Evolutionary conservation across 2,329 filamentous ascomycete species (phyloP).

Genomic region (Nemania bipapillata): DNA sequence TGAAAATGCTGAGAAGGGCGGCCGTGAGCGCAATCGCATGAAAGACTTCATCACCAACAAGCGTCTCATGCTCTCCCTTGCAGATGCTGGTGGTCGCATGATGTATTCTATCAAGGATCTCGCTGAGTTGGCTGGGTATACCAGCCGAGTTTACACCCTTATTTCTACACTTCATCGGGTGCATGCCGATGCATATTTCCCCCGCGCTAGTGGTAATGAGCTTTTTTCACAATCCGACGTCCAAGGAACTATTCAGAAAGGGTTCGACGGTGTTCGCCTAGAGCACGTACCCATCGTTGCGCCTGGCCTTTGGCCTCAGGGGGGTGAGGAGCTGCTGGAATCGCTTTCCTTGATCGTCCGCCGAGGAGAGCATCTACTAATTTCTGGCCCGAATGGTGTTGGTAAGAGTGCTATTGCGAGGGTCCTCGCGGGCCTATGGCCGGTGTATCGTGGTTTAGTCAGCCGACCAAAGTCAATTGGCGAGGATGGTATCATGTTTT

Average conservation of each 20-base stretch:
- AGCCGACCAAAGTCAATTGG: conserved; percentile 83
- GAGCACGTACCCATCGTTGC: conserved; percentile 94
- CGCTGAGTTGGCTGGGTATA: conserved; percentile 94
- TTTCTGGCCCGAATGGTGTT: conserved; percentile 93
- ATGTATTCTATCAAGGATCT: conserved; percentile 99
- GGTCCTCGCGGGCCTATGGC: conserved; percentile 92
- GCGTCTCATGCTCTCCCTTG: conserved; percentile 94
- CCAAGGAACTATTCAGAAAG: conserved; percentile 92
- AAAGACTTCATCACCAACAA: conserved; percentile 99
- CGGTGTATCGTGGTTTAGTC: conserved; percentile 89
- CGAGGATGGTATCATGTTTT: conserved; percentile 96
- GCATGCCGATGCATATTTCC: conserved; percentile 87
- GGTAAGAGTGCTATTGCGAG: conserved; percentile 91
- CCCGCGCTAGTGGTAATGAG: conserved; percentile 74
- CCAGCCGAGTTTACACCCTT: conserved; percentile 92
- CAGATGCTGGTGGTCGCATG: conserved; percentile 95
- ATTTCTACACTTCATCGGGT: conserved; percentile 95
- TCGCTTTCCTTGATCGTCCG: conserved; percentile 89
- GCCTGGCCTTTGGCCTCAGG: conserved; percentile 85
- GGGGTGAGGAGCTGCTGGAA: conserved; percentile 90
- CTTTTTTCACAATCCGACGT: conserved; percentile 90
- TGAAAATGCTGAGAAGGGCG: conserved; percentile 61
- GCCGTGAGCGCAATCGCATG: conserved; percentile 86
- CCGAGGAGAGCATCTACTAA: conserved; percentile 89
- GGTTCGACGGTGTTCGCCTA: conserved; percentile 91